Evolutionary conservation across 495 filamentous ascomycete species (phyloP), one percentile per base, ranked within the genome.

Genomic region (Bryoglossum gracile): DNA sequence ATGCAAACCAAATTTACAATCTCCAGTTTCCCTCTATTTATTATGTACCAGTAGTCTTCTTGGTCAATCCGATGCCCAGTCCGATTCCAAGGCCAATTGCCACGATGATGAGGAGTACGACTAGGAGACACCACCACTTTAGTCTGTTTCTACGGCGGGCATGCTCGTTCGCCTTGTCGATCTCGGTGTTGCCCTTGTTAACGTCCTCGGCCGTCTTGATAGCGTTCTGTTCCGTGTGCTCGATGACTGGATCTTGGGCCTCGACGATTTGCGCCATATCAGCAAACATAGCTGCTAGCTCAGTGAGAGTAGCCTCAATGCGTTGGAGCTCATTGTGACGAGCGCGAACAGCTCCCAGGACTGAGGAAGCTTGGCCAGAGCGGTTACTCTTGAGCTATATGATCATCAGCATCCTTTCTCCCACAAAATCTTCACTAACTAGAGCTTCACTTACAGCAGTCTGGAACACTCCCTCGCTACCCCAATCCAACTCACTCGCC

Each of bases 401-500:
- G 40, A 25, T 32, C 28, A 48, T 50, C 30, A 39, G 58, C 54
- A 19, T 26, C 41, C 25, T n/a, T n/a, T n/a, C n/a, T n/a, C n/a
- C n/a, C n/a, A n/a, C n/a, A n/a, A n/a, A n/a, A n/a, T n/a, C n/a
- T n/a, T n/a, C n/a, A n/a, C n/a, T n/a, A n/a, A n/a, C n/a, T n/a
- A n/a, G n/a, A n/a, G n/a, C n/a, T n/a, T n/a, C 17, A 55, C 53
- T 54, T 74, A 86, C 83, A 38, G 84, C 84, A 33, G 76, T 78
- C 65, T 84, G 81, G 69, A 87, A 88, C 48, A 88, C 78, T 53
- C 84, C 83, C 61, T 86, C 83, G 48, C 84, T 73, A 17, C 80
- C 81, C 76, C 80, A 85, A 62, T 87, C 77, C 28, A 78, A 72
- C 54, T 82, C 69, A n/a, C 70, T 63, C 3, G 83, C 83, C 59